A percentile compares a stretch with the other conserved stretches of the same genome.
phyloP scores from a whole-genome alignment of 768 basidiomycete genomes.

The Dioszegia hungarica region DNA sequence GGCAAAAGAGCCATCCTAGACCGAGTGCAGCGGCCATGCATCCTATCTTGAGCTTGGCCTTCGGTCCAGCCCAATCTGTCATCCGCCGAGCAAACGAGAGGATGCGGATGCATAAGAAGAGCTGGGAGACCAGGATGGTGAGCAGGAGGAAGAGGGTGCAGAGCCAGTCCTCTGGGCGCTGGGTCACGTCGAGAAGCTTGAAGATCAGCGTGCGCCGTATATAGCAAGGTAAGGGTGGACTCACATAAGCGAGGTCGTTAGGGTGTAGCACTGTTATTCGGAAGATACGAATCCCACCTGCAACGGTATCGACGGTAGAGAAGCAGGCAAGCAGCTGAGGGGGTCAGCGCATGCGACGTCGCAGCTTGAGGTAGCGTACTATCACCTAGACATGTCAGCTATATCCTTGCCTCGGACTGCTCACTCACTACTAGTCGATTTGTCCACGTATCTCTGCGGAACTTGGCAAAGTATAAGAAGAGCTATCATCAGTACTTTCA shows the following conservation, averaged over 20 bases:
- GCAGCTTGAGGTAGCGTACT: neutral
- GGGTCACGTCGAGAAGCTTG: neutral
- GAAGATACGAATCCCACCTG: neutral
- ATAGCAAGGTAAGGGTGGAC: neutral
- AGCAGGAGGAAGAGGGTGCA: neutral
- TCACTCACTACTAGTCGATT: neutral
- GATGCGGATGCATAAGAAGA: conserved; percentile 3
- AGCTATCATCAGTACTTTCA: neutral
- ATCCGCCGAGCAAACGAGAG: neutral
- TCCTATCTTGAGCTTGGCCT: neutral
- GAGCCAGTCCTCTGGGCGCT: conserved; percentile 4
- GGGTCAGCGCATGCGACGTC: neutral
- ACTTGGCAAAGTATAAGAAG: conserved; percentile 1
- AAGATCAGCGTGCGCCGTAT: neutral
- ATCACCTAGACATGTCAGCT: neutral
- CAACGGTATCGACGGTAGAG: neutral
- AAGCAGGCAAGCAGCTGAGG: neutral
- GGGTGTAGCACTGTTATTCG: conserved; percentile 2
- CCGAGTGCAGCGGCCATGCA: neutral
- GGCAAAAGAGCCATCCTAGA: neutral
- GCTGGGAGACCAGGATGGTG: conserved; percentile 1
- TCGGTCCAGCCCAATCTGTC: conserved; percentile 2
- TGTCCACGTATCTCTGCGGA: conserved; percentile 1
- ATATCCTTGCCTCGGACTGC: neutral
- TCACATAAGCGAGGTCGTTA: neutral